phyloP scores from a whole-genome alignment of 2,329 filamentous ascomycete species.

The Ambrosiella xylebori region DNA sequence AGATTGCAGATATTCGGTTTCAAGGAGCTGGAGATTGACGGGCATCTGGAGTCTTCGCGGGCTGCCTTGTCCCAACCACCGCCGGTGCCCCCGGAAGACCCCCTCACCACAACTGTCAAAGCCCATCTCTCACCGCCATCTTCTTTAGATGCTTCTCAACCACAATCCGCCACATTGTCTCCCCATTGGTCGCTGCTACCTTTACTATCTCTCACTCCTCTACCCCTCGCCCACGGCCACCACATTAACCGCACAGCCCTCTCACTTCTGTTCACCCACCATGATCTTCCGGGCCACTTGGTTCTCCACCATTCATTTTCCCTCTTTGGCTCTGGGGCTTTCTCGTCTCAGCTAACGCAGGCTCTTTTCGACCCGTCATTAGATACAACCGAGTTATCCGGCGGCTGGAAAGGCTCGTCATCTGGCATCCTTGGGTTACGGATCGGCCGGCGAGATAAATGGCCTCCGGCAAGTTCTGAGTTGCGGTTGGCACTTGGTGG shows the following conservation, averaged over 20 bases:
- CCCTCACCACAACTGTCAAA: slow-evolving; percentile 13
- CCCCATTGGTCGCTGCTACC: slow-evolving; percentile 45
- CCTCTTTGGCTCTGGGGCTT: slow-evolving; percentile 68
- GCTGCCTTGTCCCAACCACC: slow-evolving; percentile 23
- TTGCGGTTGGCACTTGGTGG: slow-evolving; percentile 79
- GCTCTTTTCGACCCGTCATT: slow-evolving; percentile 74
- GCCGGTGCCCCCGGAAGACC: slow-evolving; percentile 12
- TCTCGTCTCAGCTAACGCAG: slow-evolving; percentile 61
- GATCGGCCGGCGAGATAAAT: slow-evolving; percentile 61
- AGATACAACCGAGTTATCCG: slow-evolving; percentile 53
- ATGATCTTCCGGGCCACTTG: slow-evolving; percentile 56
- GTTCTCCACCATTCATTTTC: slow-evolving; percentile 63
- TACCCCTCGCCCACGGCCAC: slow-evolving; percentile 56
- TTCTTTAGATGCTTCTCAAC: background rate
- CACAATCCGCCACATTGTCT: slow-evolving; percentile 20
- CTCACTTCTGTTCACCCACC: slow-evolving; percentile 54
- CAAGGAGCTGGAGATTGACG: slow-evolving; percentile 29
- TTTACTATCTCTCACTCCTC: slow-evolving; percentile 56
- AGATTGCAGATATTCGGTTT: slow-evolving; percentile 32
- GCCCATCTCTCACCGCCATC: background rate
- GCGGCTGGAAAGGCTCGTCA: slow-evolving; percentile 30
- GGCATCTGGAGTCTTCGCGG: slow-evolving; percentile 34
- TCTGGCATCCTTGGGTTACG: slow-evolving; percentile 63
- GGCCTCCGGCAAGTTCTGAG: slow-evolving; percentile 90
- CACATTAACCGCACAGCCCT: slow-evolving; percentile 65